These are phyloP conservation scores for Eucalyptus decipiens DNA, from an alignment of 345 rosid genomes.

Conservation along the genomic window DNA sequence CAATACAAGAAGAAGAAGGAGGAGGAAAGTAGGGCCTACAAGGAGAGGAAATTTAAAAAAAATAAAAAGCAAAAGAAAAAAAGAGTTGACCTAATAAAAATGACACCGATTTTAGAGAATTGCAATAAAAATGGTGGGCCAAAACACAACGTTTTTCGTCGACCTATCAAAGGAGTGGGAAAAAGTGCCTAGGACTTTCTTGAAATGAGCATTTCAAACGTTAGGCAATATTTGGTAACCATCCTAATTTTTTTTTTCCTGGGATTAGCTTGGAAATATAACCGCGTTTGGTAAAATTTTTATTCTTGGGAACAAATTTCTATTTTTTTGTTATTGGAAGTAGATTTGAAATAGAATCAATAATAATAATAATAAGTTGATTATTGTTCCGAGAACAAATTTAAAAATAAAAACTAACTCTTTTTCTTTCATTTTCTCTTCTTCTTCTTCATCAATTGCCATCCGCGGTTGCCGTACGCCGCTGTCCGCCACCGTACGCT, in stretches of 20 bases:
- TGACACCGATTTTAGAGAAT: background rate
- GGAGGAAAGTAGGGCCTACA: background rate
- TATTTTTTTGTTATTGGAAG: rapidly evolving
- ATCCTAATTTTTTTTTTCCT: rapidly evolving
- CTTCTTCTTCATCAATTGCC: too few relatives aligned
- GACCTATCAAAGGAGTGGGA: too few relatives aligned
- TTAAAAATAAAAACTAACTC: too few relatives aligned
- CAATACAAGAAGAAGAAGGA: background rate
- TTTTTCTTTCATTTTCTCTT: too few relatives aligned
- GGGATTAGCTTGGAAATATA: rapidly evolving
- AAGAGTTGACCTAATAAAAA: background rate
- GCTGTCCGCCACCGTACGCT: rapidly evolving
- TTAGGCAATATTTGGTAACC: too few relatives aligned
- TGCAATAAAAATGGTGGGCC: background rate
- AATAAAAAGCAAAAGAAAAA: background rate
- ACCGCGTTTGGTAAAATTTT: too few relatives aligned
- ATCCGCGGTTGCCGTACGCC: rapidly evolving
- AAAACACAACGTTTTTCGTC: background rate
- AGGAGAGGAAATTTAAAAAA: background rate
- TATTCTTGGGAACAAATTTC: rapidly evolving
- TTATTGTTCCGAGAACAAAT: too few relatives aligned
- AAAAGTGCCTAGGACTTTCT: too few relatives aligned
- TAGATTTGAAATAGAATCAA: too few relatives aligned
- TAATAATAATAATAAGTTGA: too few relatives aligned
- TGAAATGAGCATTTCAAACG: too few relatives aligned